Evolutionary conservation across 495 filamentous ascomycete genomes (phyloP).

Genomic region (Platismatia glauca): DNA sequence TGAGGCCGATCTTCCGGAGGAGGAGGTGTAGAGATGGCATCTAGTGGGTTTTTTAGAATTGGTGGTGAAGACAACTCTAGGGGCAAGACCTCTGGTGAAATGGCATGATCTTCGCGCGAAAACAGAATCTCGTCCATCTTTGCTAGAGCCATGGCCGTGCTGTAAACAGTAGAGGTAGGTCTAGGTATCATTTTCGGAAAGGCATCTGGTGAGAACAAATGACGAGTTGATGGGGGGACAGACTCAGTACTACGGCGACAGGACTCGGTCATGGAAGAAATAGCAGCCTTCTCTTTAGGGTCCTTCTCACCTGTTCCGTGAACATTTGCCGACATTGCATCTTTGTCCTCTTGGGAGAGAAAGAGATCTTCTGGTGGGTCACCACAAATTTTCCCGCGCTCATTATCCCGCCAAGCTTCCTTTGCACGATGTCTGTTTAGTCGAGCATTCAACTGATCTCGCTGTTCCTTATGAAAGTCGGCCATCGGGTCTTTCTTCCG

Average conservation of each 20-base stretch:
- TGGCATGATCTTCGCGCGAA: not conserved
- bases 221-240: no score
- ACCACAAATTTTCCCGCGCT: not conserved
- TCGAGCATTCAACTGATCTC: slow-evolving; percentile 7
- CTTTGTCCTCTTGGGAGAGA: slow-evolving; percentile 3
- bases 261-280: not conserved
- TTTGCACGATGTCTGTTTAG: slow-evolving; percentile 5
- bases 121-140: slow-evolving; percentile 19
- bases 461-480: slow-evolving; percentile 11
- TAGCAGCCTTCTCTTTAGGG: not conserved
- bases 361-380: not conserved
- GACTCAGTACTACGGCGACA: not conserved
- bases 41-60: not conserved
- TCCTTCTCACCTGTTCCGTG: not conserved
- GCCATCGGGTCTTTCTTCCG: not conserved
- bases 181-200: not conserved
- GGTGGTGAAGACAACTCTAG: not conserved
- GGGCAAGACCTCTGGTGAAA: not conserved
- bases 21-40: not conserved
- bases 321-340: not conserved
- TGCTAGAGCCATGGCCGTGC: slow-evolving; percentile 2
- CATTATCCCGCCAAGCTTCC: not conserved
- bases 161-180: not conserved
- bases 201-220: not conserved
- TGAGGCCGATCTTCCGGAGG: not conserved